A percentile compares a stretch with the other conserved stretches of the same genome.
phyloP scores from a whole-genome alignment of 192 early-diverging fungal genomes.

The Mortierella antarctica region DNA sequence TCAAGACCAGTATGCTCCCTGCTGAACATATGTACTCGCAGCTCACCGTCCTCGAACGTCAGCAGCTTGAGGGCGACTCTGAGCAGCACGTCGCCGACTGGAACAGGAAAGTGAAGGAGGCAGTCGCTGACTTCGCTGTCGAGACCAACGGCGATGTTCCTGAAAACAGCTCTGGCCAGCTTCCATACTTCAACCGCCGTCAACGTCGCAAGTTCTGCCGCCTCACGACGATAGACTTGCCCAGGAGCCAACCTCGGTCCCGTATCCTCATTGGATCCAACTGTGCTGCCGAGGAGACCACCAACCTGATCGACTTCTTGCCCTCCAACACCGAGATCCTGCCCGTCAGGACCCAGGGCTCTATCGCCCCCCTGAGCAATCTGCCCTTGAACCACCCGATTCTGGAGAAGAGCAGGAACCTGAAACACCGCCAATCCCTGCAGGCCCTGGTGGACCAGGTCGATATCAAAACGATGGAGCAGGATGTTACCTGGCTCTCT shows the following conservation, averaged over 20 bases:
- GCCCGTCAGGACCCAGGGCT: slow-evolving; percentile 36
- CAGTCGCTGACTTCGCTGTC: slow-evolving; percentile 18
- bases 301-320: slow-evolving; percentile 32
- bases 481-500: slow-evolving; percentile 57
- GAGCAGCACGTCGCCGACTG: slow-evolving; percentile 28
- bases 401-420: slow-evolving; percentile 22
- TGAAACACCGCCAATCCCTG: slow-evolving; percentile 35
- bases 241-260: slow-evolving; percentile 22
- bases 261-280: slow-evolving; percentile 40
- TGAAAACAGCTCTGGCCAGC: neutral
- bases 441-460: slow-evolving; percentile 50
- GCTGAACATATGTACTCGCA: slow-evolving; percentile 31
- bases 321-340: slow-evolving; percentile 49
- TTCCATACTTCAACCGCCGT: slow-evolving; percentile 19
- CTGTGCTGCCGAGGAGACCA: slow-evolving; percentile 24
- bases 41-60: slow-evolving; percentile 50
- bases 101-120: slow-evolving; percentile 31
- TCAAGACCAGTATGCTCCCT: slow-evolving; percentile 12
- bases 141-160: neutral
- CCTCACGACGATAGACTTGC: slow-evolving; percentile 33
- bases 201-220: slow-evolving; percentile 37
- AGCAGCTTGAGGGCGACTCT: slow-evolving; percentile 39
- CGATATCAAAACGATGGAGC: slow-evolving; percentile 42
- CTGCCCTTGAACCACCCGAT: slow-evolving; percentile 50
- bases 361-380: slow-evolving; percentile 25